Evolutionary conservation across 2,329 filamentous ascomycete genomes (phyloP).

Genomic region (Pleoardoris graminearum): DNA sequence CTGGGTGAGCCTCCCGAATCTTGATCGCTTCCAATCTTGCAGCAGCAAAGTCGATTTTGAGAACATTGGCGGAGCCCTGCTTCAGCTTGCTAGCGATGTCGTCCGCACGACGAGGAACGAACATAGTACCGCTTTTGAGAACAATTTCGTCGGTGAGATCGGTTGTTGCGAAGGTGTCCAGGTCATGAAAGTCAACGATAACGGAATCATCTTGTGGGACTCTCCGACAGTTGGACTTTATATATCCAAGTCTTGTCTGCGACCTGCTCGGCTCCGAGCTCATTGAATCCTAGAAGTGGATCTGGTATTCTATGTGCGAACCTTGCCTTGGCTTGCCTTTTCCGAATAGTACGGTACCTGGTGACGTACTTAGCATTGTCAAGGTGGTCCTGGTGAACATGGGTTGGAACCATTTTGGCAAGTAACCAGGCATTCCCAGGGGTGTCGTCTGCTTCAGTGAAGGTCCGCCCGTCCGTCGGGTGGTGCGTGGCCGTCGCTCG

Average conservation of each 20-base stretch:
- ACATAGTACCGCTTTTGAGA: constrained; percentile 66
- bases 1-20: constrained; percentile 58
- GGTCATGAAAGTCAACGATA: constrained; percentile 63
- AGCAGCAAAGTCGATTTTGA: constrained; percentile 63
- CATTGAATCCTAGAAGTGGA: constrained; percentile 56
- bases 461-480: constrained; percentile 49
- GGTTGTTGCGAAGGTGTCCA: constrained; percentile 66
- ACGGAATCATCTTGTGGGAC: constrained; percentile 32
- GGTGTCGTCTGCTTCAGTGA: constrained; percentile 50
- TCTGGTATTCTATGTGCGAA: constrained; percentile 50
- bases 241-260: constrained; percentile 55
- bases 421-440: constrained; percentile 49
- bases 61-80: constrained; percentile 45
- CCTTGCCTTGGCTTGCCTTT: constrained; percentile 22
- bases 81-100: constrained; percentile 52
- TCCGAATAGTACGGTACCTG: constrained; percentile 14
- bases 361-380: constrained; percentile 50
- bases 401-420: constrained; percentile 51
- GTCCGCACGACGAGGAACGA: constrained; percentile 61
- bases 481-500: constrained; percentile 31
- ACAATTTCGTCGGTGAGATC: constrained; percentile 59
- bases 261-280: constrained; percentile 55
- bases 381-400: constrained; percentile 54
- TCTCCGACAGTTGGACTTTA: constrained; percentile 46
- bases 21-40: constrained; percentile 58